Evolutionary conservation across 2,329 filamentous ascomycete species (phyloP).

Genomic region (Fusarium sp.): DNA sequence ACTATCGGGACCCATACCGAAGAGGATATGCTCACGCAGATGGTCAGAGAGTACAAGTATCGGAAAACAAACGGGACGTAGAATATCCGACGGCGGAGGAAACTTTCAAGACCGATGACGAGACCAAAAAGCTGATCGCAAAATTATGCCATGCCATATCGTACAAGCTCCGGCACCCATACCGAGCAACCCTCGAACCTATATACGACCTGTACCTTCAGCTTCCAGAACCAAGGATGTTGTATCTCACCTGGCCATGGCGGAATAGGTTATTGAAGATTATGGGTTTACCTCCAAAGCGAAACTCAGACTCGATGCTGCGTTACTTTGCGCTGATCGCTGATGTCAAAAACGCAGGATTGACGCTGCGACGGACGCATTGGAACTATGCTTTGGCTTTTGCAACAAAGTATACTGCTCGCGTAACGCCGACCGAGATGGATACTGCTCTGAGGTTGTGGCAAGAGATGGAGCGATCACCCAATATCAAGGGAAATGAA

Average conservation of each 20-base stretch:
- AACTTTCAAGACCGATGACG: conserved; percentile 48
- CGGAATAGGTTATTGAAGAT: conserved; percentile 74
- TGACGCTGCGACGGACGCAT: conserved; percentile 73
- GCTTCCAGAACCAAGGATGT: conserved; percentile 63
- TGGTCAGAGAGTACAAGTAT: conserved; percentile 60
- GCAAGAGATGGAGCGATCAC: conserved; percentile 86
- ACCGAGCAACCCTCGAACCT: conserved; percentile 51
- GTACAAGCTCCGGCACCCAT: conserved; percentile 54
- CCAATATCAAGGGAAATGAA: conserved; percentile 70
- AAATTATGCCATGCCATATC: conserved; percentile 55
- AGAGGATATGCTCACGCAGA: conserved; percentile 63
- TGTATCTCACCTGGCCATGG: conserved; percentile 58
- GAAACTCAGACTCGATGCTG: conserved; percentile 72
- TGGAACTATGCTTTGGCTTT: conserved; percentile 90
- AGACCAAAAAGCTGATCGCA: conserved; percentile 49
- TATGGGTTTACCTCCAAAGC: conserved; percentile 70
- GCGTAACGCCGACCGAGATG: conserved; percentile 66
- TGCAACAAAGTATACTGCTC: conserved; percentile 75
- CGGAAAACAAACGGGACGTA: conserved; percentile 60
- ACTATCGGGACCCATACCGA: conserved; percentile 63
- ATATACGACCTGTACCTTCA: conserved; percentile 61
- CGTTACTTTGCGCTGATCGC: conserved; percentile 86
- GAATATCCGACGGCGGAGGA: conserved; percentile 57
- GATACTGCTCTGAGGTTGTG: conserved; percentile 77
- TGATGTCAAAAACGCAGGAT: conserved; percentile 79